phyloP scores from a whole-genome alignment of 441 rosid species.

The Mallotus repandus region DNA sequence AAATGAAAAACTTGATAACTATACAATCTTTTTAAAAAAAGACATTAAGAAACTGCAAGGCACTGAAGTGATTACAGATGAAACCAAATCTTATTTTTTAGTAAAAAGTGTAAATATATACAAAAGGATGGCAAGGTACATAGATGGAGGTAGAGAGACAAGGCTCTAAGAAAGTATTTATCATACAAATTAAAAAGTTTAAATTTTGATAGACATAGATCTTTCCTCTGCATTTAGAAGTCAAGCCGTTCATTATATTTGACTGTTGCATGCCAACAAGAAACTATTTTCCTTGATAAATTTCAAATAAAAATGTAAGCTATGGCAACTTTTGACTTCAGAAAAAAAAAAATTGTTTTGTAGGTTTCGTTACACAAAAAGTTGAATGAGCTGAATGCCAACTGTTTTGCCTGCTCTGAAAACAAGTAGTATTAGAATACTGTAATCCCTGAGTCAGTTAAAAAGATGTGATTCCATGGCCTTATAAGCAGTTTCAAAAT shows the following conservation, averaged over 20 bases:
- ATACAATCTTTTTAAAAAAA: not conserved
- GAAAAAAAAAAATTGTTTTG: not conserved
- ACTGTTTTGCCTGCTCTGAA: not conserved
- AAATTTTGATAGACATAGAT: not conserved
- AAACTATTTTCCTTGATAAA: not conserved
- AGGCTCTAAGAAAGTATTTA: not conserved
- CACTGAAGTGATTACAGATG: not conserved
- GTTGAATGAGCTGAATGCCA: constrained; percentile 7
- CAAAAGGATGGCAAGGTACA: not conserved
- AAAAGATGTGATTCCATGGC: not conserved
- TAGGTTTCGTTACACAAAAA: not conserved
- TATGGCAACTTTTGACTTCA: not conserved
- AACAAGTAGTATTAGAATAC: not conserved
- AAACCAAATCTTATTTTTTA: not conserved
- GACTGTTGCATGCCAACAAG: not conserved
- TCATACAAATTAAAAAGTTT: not conserved
- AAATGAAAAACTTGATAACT: not conserved
- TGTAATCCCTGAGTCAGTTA: not conserved
- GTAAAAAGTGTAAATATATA: not conserved
- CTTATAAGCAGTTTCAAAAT: not conserved
- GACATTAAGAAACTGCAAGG: not conserved
- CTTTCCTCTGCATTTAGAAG: not conserved
- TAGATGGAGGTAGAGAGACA: not conserved
- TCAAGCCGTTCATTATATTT: not conserved
- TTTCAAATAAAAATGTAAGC: not conserved